Evolutionary conservation across 345 rosid species (phyloP), one percentile per base, ranked within the genome.

Genomic region (Gossypium raimondii): DNA sequence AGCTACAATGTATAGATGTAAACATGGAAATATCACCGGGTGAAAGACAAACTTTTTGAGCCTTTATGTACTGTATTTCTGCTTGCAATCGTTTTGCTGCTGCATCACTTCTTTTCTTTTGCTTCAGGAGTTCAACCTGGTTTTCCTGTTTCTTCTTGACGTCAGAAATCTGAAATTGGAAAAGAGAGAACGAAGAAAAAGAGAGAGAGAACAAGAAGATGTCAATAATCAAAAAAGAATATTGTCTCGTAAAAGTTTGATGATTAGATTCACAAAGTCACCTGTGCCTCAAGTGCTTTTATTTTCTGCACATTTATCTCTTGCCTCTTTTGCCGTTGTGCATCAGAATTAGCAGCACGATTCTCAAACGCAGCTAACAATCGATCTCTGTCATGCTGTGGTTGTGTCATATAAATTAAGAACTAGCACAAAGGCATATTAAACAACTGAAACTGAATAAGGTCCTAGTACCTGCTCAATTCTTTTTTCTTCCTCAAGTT

Each of bases 51-150:
- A 88, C 94, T 90, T 92, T 92, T 80, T 92, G 97, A 68, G 93
- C 77, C 81, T 92, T 92, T 7, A 89, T 92, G 80, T 75, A 80
- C 71, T 89, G 93, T 79, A 92, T 92, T 83, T 92, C 97, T 78
- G 83, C 82, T 80, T 84, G 90, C 76, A 92, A 85, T 38, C 91
- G 84, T 78, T 84, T 89, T 65, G 93, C 86, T 44, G 93, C 91
- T 69, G 87, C 93, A 75, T 92, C 97, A 82, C 94, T 88, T 81
- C 86, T 92, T 67, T 89, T 88, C 79, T 92, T 91, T 78, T 89
- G 91, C 87, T 86, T 91, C 25, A 86, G 73, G 67, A 86, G 80
- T 78, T 88, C 89, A 67, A 89, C 92, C 76, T 87, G 97, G 80
- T 76, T 88, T 80, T 91, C 92, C 82, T 88, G 88, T 84, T 86